Evolutionary conservation across 768 basidiomycete species (phyloP).

Genomic region (Phlebiopsis flavidoalba): DNA sequence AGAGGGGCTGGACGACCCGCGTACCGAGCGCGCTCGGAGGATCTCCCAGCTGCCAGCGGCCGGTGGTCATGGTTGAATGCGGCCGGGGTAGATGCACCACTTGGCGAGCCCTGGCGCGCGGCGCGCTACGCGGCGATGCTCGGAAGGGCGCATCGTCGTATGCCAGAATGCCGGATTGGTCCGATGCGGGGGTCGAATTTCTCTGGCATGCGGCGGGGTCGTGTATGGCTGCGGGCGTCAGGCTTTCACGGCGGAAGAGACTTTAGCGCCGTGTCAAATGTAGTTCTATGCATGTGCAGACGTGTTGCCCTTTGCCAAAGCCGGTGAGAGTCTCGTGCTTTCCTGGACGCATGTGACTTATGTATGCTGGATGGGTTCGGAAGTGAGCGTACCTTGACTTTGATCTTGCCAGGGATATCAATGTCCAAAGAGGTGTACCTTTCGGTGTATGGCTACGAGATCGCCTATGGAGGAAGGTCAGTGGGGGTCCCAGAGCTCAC

Average conservation of each 20-base stretch:
- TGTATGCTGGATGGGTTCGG: neutral
- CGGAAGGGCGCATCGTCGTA: conserved; percentile 95
- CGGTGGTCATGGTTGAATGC: conserved; percentile 97
- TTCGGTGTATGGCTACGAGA: conserved; percentile 84
- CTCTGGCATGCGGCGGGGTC: too few relatives aligned
- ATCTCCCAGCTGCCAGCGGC: conserved; percentile 96
- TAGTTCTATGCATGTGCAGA: too few relatives aligned
- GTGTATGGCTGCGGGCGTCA: too few relatives aligned
- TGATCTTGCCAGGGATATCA: conserved; percentile 90
- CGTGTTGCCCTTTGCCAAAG: too few relatives aligned
- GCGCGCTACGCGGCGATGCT: conserved; percentile 88
- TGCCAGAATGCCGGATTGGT: conserved; percentile 91
- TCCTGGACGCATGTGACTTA: conserved; percentile 56
- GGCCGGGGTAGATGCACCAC: conserved; percentile 85
- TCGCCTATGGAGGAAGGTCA: conserved; percentile 48
- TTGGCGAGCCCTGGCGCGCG: conserved; percentile 83
- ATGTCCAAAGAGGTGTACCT: conserved; percentile 98
- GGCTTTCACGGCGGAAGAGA: too few relatives aligned
- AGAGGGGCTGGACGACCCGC: conserved; percentile 14
- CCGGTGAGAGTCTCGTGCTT: conserved; percentile 81
- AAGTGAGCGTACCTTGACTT: conserved; percentile 57
- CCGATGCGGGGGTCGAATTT: conserved; percentile 99
- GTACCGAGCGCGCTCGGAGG: conserved; percentile 79
- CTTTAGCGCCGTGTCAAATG: too few relatives aligned
- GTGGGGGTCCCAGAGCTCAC: neutral